These are phyloP conservation scores for Stagonosporopsis chrysanthemi DNA, from an alignment of 2,329 filamentous ascomycete species.

Conservation along the genomic window DNA sequence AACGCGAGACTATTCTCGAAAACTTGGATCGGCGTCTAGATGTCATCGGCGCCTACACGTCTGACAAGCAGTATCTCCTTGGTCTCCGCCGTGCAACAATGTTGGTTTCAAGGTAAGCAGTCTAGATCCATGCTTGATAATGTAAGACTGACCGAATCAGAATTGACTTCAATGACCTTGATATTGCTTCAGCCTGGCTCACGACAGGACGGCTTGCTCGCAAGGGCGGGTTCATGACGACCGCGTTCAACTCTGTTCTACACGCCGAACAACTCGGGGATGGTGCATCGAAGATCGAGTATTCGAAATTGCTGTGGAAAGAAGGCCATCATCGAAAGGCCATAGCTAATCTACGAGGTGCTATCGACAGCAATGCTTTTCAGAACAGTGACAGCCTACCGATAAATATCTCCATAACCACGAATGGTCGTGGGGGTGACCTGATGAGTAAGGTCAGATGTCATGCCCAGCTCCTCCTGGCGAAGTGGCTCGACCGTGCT, in stretches of 20 bases:
- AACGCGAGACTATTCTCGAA: slow-evolving; percentile 54
- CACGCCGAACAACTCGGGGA: slow-evolving; percentile 86
- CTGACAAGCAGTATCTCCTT: slow-evolving; percentile 92
- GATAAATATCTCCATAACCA: slow-evolving; percentile 47
- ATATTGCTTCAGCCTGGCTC: slow-evolving; percentile 86
- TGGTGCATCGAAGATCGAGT: slow-evolving; percentile 89
- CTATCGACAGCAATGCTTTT: slow-evolving; percentile 83
- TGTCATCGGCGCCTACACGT: slow-evolving; percentile 84
- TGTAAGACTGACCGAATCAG: slow-evolving; percentile 37
- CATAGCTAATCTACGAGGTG: slow-evolving; percentile 87
- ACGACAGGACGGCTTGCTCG: slow-evolving; percentile 84
- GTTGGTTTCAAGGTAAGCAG: slow-evolving; percentile 72
- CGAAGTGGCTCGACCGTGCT: slow-evolving; percentile 96
- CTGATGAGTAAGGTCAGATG: slow-evolving; percentile 69
- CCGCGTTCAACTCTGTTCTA: slow-evolving; percentile 92
- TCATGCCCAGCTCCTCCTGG: slow-evolving; percentile 84
- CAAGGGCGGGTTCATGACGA: slow-evolving; percentile 82
- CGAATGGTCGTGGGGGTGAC: slow-evolving; percentile 48
- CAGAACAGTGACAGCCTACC: slow-evolving; percentile 55
- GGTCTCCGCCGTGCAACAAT: slow-evolving; percentile 87
- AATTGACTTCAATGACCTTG: slow-evolving; percentile 69
- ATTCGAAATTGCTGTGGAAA: slow-evolving; percentile 90
- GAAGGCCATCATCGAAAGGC: slow-evolving; percentile 94
- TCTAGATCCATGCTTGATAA: neutral
- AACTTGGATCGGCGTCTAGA: slow-evolving; percentile 80